Percentiles rank a stretch among this genome's conserved stretches.
These are phyloP conservation scores for Fulvia fulva DNA, from an alignment of 2,329 filamentous ascomycete genomes.

Conservation along the genomic window DNA sequence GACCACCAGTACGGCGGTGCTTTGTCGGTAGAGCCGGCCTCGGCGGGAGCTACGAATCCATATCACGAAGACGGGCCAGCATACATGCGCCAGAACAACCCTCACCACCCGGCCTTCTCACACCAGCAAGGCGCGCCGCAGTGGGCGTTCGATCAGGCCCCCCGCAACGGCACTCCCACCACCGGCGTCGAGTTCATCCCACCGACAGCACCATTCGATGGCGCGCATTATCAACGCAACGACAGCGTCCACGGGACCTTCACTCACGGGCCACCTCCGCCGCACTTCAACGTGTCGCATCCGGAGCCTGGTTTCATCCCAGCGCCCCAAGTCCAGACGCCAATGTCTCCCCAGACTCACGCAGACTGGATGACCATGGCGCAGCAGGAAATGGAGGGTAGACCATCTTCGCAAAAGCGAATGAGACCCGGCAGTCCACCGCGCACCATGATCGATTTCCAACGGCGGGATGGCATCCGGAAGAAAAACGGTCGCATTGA, in stretches of 20 bases:
- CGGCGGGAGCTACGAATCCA: slow-evolving; percentile 17
- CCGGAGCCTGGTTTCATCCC: slow-evolving; percentile 41
- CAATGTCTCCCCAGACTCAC: slow-evolving; percentile 60
- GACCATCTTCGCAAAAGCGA: slow-evolving; percentile 45
- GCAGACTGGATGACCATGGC: slow-evolving; percentile 55
- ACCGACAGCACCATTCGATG: slow-evolving; percentile 42
- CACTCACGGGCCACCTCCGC: slow-evolving; percentile 38
- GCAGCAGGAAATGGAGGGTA: slow-evolving; percentile 48
- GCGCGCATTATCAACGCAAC: slow-evolving; percentile 21
- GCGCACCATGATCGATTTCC: slow-evolving; percentile 31
- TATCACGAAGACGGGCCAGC: slow-evolving; percentile 25
- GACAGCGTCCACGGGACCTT: slow-evolving; percentile 37
- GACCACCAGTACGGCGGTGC: slow-evolving; percentile 26
- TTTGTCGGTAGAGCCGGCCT: slow-evolving; percentile 20
- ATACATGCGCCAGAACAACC: slow-evolving; percentile 21
- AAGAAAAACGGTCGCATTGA: slow-evolving; percentile 99
- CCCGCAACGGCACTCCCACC: slow-evolving; percentile 70
- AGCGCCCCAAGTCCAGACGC: slow-evolving; percentile 51
- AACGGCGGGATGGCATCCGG: slow-evolving; percentile 80
- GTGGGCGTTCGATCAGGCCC: slow-evolving; percentile 62
- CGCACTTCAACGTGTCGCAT: slow-evolving; percentile 37
- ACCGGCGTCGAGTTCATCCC: slow-evolving; percentile 63
- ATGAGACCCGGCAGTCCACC: slow-evolving; percentile 68
- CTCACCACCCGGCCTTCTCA: slow-evolving; percentile 61
- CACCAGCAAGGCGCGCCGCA: slow-evolving; percentile 46